These are phyloP conservation scores for Clausena lansium DNA, from an alignment of 345 rosid genomes.

Conservation along the genomic window DNA sequence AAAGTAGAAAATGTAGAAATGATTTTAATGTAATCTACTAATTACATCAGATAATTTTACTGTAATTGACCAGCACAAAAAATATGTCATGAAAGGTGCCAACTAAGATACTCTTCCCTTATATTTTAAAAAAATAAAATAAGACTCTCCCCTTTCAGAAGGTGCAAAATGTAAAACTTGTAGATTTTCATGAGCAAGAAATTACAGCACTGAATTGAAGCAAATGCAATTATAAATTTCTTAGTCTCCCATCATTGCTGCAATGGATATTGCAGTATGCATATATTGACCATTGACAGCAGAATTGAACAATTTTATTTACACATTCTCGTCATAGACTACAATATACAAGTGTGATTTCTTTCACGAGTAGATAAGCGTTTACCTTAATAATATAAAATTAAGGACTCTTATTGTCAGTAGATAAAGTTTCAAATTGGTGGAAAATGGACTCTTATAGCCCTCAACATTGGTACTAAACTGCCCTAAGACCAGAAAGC, in stretches of 20 bases:
- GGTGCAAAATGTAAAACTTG: background rate
- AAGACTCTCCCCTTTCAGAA: background rate
- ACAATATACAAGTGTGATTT: background rate
- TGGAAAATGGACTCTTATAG: background rate
- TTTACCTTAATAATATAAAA: background rate
- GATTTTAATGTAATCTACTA: background rate
- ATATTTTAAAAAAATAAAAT: too few species aligned
- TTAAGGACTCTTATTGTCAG: background rate
- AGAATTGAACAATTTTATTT: background rate
- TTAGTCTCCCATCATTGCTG: background rate
- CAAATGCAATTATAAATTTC: background rate
- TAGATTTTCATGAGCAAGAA: background rate
- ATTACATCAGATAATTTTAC: background rate
- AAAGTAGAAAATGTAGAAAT: slow-evolving; percentile 14
- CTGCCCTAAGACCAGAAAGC: background rate
- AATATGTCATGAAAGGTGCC: background rate
- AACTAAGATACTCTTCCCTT: background rate
- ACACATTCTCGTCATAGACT: background rate
- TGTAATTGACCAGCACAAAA: background rate
- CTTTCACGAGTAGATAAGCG: background rate
- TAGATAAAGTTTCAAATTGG: background rate
- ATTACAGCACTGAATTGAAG: background rate
- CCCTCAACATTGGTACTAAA: background rate
- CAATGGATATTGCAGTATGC: background rate
- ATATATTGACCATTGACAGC: background rate